phyloP scores from a whole-genome alignment of 176 grass and related monocot species.

The Aegilops bicornis region DNA sequence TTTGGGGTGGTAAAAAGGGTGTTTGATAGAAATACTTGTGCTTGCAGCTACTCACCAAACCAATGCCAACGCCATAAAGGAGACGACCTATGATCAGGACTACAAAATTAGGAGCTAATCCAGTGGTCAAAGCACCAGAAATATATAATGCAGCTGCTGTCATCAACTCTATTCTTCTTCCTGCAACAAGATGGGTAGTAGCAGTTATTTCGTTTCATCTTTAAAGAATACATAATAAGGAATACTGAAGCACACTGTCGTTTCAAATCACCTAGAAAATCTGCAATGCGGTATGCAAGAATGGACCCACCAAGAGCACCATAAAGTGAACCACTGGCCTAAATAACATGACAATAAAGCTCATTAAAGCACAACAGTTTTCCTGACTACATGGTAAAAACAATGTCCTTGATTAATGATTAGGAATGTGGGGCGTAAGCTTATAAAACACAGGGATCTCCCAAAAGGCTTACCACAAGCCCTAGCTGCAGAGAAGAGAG shows the following conservation, averaged over 20 bases:
- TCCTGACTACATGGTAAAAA: neutral
- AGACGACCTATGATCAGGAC: slow-evolving; percentile 72
- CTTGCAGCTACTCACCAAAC: slow-evolving; percentile 61
- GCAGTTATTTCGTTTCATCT: slow-evolving; percentile 2
- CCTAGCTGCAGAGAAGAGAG: slow-evolving; percentile 84
- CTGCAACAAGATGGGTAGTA: slow-evolving; percentile 46
- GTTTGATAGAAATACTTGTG: neutral
- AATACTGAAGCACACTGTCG: neutral
- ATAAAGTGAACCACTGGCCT: slow-evolving; percentile 96
- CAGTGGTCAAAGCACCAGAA: slow-evolving; percentile 69
- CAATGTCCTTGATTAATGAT: neutral
- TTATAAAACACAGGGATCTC: neutral
- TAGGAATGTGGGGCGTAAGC: neutral
- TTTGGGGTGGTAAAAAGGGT: neutral
- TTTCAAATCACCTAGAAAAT: slow-evolving; percentile 67
- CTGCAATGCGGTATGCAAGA: slow-evolving; percentile 65
- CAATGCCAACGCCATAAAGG: slow-evolving; percentile 79
- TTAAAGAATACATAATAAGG: neutral
- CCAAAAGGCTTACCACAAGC: slow-evolving; percentile 67
- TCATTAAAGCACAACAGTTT: neutral
- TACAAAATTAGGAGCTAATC: slow-evolving; percentile 63
- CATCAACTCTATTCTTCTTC: slow-evolving; percentile 88
- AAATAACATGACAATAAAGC: slow-evolving; percentile 28
- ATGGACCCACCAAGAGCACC: slow-evolving; percentile 90
- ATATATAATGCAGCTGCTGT: slow-evolving; percentile 71